Base-by-base conservation (phyloP, 768 basidiomycete genomes). In the Termitomyces sp. region DNA sequence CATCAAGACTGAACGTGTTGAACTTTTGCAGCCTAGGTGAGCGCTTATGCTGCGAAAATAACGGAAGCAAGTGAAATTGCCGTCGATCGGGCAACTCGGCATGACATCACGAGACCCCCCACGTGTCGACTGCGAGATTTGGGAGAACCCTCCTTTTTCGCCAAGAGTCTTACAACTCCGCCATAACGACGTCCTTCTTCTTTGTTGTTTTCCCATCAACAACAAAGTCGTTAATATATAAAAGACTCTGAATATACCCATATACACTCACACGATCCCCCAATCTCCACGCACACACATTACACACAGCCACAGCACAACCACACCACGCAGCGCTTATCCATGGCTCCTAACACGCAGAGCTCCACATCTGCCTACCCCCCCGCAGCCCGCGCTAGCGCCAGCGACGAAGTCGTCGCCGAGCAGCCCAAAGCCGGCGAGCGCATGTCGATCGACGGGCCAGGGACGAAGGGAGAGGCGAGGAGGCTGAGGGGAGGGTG, bases 401-500 rank as follows among this genome's bases (percentile, higher is more conserved):
- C 27, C 1, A 8, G 31, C 2, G 53, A 43, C 7, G 42, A 46
- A 12, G 14, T 48, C 12, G 31, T 57, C 1, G 50, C 48, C 8
- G 37, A 49, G 41, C 50, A 58, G 36, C 57, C 57, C 9, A 20
- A 27, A 22, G 46, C 46, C 12, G 29, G n/a, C 14, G 44, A 37
- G 39, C 27, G 36, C 9, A 53, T 53, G 57, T 53, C 57, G 14
- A 8, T 53, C 8, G 20, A 46, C 31, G 52, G 36, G 16, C 27
- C 36, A n/a, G 13, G 14, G 6, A 24, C 41, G 29, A 51, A 32
- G 18, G 46, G 51, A 46, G 61, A 57, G 44, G 58, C 58, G 5
- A 62, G 18, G 53, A 62, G 61, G 43, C 10, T 62, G 52, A 36
- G 61, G 16, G 61, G 61, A 18, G 61, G 61, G 31, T 62, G 61